Evolutionary conservation across 2,329 filamentous ascomycete species (phyloP).

Genomic region (Stromatinia cepivora): DNA sequence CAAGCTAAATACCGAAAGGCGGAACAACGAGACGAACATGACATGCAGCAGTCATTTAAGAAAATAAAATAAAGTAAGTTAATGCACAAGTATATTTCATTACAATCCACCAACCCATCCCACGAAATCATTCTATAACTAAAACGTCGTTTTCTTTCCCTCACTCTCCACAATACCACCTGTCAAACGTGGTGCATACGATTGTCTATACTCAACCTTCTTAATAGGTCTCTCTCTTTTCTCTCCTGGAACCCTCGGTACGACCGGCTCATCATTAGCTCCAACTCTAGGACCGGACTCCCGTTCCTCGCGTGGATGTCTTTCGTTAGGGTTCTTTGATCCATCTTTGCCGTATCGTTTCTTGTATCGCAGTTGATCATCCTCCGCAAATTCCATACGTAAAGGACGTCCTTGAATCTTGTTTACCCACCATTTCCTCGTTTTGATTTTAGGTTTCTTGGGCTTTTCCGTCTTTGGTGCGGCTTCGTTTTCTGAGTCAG

Average conservation of each 20-base stretch:
- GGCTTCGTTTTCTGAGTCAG: slow-evolving; percentile 44
- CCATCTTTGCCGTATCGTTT: slow-evolving; percentile 85
- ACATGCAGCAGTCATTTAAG: not conserved
- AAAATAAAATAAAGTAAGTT: not conserved
- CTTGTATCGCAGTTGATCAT: slow-evolving; percentile 84
- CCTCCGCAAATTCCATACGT: slow-evolving; percentile 91
- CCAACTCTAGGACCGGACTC: slow-evolving; percentile 24
- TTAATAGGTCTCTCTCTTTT: slow-evolving; percentile 35
- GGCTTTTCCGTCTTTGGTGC: slow-evolving; percentile 45
- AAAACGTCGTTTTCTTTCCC: slow-evolving; percentile 82
- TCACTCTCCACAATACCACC: slow-evolving; percentile 76
- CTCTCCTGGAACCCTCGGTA: slow-evolving; percentile 24
- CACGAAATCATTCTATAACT: slow-evolving; percentile 40
- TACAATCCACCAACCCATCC: not conserved
- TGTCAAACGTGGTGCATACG: slow-evolving; percentile 62
- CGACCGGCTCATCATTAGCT: slow-evolving; percentile 37
- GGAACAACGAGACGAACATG: not conserved
- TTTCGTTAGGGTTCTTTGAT: slow-evolving; percentile 40
- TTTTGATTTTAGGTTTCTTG: slow-evolving; percentile 60
- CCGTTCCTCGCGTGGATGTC: slow-evolving; percentile 16
- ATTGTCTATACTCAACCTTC: slow-evolving; percentile 50
- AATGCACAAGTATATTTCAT: slow-evolving; percentile 4
- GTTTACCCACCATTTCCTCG: slow-evolving; percentile 81
- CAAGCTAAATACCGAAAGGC: not conserved
- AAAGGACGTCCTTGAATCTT: slow-evolving; percentile 75